A percentile compares a stretch with the other conserved stretches of the same genome.
Conservation (phyloP, 208 protist species). For the Tritrichomonas musculus region DNA sequence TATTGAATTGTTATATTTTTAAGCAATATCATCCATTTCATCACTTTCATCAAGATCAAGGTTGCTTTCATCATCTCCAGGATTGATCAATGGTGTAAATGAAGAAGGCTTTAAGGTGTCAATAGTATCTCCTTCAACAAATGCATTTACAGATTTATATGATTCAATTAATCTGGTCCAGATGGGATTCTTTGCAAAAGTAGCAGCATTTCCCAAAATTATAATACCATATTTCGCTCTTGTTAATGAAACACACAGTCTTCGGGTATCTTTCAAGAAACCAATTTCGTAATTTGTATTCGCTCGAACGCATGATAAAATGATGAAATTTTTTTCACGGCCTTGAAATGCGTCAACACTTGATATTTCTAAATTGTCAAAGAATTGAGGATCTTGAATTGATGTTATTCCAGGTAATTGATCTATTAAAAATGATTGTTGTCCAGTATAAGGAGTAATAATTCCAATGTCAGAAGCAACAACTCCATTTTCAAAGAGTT, state of each 20-base stretch:
- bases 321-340: slow-evolving; percentile 50
- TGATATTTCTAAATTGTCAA: slow-evolving; percentile 30
- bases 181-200: slow-evolving; percentile 34
- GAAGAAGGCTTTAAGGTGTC: background rate
- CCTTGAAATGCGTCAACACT: slow-evolving; percentile 52
- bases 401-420: background rate
- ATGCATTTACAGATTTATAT: background rate
- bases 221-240: slow-evolving; percentile 51
- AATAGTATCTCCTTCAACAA: background rate
- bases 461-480: background rate
- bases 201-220: slow-evolving; percentile 42
- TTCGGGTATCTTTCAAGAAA: slow-evolving; percentile 70
- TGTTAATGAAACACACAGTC: slow-evolving; percentile 79
- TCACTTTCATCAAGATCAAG: background rate
- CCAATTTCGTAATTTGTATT: slow-evolving; percentile 52
- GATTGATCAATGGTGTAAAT: background rate
- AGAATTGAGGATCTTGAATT: background rate
- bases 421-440: background rate
- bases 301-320: slow-evolving; percentile 45
- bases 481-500: background rate
- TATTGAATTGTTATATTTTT: no score
- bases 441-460: slow-evolving; percentile 3
- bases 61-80: background rate
- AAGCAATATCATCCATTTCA: background rate
- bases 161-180: background rate